Conservation (phyloP, 768 basidiomycete species). For the Gymnopilus dilepis region DNA sequence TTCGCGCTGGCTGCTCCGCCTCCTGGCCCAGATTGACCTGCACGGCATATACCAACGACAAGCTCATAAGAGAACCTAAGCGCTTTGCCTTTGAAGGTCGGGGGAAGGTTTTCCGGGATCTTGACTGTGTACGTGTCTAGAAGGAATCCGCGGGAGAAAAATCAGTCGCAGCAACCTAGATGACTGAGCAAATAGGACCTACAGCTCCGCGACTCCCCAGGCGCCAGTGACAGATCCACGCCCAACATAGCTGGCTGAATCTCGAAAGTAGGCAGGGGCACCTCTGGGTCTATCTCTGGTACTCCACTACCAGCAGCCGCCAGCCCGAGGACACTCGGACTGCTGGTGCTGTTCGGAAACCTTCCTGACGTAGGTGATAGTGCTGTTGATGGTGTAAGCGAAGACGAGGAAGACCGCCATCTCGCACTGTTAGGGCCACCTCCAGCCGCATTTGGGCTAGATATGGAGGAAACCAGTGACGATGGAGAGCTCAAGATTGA, state of each 20-base stretch:
- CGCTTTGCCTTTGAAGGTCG: slow-evolving; percentile 86
- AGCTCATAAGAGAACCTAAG: slow-evolving; percentile 90
- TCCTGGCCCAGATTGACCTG: slow-evolving; percentile 39
- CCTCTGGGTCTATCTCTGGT: slow-evolving; percentile 61
- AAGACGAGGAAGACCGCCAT: slow-evolving; percentile 15
- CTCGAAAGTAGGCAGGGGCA: slow-evolving; percentile 83
- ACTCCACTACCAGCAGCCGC: slow-evolving; percentile 11
- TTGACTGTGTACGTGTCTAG: slow-evolving; percentile 80
- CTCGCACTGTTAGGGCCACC: slow-evolving; percentile 5
- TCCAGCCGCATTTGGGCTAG: slow-evolving; percentile 18
- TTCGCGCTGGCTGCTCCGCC: slow-evolving; percentile 44
- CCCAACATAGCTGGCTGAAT: slow-evolving; percentile 87
- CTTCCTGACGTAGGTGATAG: slow-evolving; percentile 21
- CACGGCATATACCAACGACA: slow-evolving; percentile 84
- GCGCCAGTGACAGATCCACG: slow-evolving; percentile 79
- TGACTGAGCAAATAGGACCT: slow-evolving; percentile 36
- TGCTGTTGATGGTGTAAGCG: slow-evolving; percentile 10
- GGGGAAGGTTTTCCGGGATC: slow-evolving; percentile 84
- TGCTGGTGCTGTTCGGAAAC: slow-evolving; percentile 20
- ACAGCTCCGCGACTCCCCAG: slow-evolving; percentile 90
- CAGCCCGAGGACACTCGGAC: slow-evolving; percentile 20
- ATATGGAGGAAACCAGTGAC: slow-evolving; percentile 28
- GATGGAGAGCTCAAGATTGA: slow-evolving; percentile 50
- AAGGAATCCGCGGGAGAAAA: slow-evolving; percentile 4
- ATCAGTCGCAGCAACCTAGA: background rate